These are phyloP conservation scores for Picea glauca DNA, from an alignment of 75 land plant genomes.

Conservation along the genomic window DNA sequence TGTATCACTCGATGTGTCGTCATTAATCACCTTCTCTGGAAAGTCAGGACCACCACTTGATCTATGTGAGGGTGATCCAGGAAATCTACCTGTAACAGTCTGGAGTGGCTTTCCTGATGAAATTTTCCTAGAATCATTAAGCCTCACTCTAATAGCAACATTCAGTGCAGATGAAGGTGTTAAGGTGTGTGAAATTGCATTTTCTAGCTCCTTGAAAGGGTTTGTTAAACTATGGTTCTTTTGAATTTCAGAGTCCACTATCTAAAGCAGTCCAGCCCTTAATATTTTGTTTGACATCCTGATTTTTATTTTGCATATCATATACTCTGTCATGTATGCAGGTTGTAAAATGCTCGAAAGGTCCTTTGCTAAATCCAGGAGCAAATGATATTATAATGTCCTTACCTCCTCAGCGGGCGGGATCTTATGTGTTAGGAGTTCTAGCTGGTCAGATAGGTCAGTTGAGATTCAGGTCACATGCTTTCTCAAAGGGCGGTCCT, in stretches of 20 bases:
- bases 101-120: conserved; percentile 99
- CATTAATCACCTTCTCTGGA: conserved; percentile 90
- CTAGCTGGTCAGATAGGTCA: conserved; percentile 95
- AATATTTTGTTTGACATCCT: neutral
- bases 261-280: neutral
- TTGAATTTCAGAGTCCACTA: conserved; percentile 7
- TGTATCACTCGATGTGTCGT: conserved; percentile 93
- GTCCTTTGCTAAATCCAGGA: conserved; percentile 75
- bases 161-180: conserved; percentile 80
- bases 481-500: conserved; percentile 87
- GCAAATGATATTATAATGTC: conserved; percentile 63
- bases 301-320: neutral
- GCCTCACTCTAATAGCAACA: conserved; percentile 73
- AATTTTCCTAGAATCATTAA: conserved; percentile 77
- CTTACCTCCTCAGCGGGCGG: conserved; percentile 85
- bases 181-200: conserved; percentile 53
- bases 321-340: conserved; percentile 26
- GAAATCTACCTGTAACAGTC: conserved; percentile 68
- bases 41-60: conserved; percentile 87
- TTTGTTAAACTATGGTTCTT: neutral
- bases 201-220: neutral
- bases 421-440: conserved; percentile 92
- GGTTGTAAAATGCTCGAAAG: conserved; percentile 59
- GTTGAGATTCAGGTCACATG: conserved; percentile 80
- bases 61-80: conserved; percentile 94